These are phyloP conservation scores for Botrytis medusae DNA, from an alignment of 2,329 filamentous ascomycete species.

Conservation along the genomic window DNA sequence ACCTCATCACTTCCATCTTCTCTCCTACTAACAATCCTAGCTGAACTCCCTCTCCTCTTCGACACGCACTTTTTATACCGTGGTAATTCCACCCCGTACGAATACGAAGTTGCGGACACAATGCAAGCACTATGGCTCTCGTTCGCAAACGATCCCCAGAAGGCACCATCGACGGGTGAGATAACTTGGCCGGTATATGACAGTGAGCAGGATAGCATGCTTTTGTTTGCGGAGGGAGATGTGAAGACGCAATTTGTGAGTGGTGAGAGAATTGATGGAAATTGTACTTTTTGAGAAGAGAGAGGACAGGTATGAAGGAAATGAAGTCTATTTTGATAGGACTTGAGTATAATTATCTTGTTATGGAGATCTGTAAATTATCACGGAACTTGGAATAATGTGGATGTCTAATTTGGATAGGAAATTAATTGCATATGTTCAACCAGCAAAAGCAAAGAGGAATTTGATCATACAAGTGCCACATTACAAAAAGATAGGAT, in stretches of 20 bases:
- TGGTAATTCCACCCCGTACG: neutral
- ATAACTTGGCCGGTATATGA: conserved; percentile 1
- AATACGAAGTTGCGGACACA: neutral
- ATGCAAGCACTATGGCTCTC: conserved; percentile 15
- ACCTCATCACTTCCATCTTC: neutral
- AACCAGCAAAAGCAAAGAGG: neutral
- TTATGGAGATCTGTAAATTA: neutral
- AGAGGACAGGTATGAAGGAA: neutral
- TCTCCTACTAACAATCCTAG: neutral
- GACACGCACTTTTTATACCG: conserved; percentile 16
- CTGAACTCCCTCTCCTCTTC: conserved; percentile 20
- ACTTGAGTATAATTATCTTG: neutral
- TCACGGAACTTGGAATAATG: neutral
- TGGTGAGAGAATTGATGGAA: neutral
- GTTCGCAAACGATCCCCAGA: neutral
- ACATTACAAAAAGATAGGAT: neutral
- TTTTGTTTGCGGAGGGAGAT: neutral
- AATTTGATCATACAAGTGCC: neutral
- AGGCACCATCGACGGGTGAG: neutral
- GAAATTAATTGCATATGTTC: neutral
- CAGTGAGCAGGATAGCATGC: neutral
- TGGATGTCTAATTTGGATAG: neutral
- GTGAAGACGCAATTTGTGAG: neutral
- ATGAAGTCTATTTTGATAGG: neutral
- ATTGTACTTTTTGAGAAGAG: neutral